Percentiles rank a stretch among this genome's conserved stretches.
These are phyloP conservation scores for Pichia inconspicua DNA, from an alignment of 1,139 yeast genomes.

Conservation along the genomic window DNA sequence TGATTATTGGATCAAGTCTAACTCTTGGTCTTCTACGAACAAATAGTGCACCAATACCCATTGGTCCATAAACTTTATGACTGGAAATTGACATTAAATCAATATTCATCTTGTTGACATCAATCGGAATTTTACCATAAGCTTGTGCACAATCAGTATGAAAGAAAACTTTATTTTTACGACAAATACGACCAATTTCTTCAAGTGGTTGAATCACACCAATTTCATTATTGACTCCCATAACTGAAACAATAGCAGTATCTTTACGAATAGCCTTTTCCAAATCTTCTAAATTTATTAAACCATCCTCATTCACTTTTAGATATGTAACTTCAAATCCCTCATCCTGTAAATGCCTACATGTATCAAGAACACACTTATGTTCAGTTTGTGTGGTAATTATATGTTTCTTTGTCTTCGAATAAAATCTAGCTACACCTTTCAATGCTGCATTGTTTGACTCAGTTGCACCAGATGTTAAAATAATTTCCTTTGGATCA, in stretches of 20 bases:
- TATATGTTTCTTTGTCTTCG: conserved; percentile 82
- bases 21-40: conserved; percentile 98
- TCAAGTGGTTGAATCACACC: conserved; percentile 96
- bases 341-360: conserved; percentile 90
- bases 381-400: conserved; percentile 97
- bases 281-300: conserved; percentile 67
- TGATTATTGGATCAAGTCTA: conserved; percentile 86
- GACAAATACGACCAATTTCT: conserved; percentile 85
- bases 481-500: conserved; percentile 92
- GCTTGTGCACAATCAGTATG: conserved; percentile 99
- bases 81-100: conserved; percentile 91
- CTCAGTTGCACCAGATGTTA: conserved; percentile 98
- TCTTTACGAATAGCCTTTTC: conserved; percentile 84
- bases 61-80: conserved; percentile 96
- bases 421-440: conserved; percentile 92
- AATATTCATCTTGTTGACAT: conserved; percentile 88
- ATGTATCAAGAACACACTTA: conserved; percentile 94
- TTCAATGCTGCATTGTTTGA: conserved; percentile 89
- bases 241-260: conserved; percentile 83
- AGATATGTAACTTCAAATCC: conserved; percentile 94
- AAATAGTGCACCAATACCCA: conserved; percentile 93
- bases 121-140: conserved; percentile 85
- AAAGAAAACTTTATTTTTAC: conserved; percentile 82
- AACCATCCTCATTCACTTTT: conserved; percentile 76
- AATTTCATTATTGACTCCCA: conserved; percentile 97